phyloP scores from a whole-genome alignment of 2,329 filamentous ascomycete genomes.

The Alternaria alternata region DNA sequence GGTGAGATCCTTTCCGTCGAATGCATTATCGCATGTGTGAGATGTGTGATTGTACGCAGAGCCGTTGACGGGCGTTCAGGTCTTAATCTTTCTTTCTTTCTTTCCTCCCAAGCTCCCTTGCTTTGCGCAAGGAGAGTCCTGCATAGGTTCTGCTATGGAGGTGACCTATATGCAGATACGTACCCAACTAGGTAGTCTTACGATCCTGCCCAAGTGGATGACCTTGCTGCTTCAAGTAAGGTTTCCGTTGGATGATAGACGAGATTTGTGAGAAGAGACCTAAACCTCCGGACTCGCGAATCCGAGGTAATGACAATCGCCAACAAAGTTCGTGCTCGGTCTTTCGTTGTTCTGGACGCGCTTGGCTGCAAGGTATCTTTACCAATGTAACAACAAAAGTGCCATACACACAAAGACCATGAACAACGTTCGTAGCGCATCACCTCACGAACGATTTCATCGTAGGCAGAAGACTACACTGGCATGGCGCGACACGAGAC shows the following conservation, averaged over 20 bases:
- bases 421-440: neutral
- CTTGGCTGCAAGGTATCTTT: neutral
- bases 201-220: neutral
- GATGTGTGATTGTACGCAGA: neutral
- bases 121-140: neutral
- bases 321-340: neutral
- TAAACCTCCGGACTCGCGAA: neutral
- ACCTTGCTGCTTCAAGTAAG: neutral
- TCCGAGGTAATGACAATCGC: neutral
- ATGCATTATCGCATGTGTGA: conserved; percentile 6
- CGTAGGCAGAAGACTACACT: neutral
- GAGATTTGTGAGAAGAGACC: neutral
- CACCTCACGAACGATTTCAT: neutral
- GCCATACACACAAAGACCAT: neutral
- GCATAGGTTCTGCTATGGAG: neutral
- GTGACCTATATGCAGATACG: neutral
- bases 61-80: neutral
- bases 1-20: neutral
- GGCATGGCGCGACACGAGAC: conserved; percentile 3
- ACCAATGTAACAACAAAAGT: neutral
- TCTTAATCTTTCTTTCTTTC: neutral
- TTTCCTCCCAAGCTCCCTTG: neutral
- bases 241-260: neutral
- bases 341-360: neutral
- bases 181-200: neutral